Evolutionary conservation across 2,329 filamentous ascomycete genomes (phyloP), one percentile per base, ranked within the genome.

Genomic region (Colletotrichum sublineola): DNA sequence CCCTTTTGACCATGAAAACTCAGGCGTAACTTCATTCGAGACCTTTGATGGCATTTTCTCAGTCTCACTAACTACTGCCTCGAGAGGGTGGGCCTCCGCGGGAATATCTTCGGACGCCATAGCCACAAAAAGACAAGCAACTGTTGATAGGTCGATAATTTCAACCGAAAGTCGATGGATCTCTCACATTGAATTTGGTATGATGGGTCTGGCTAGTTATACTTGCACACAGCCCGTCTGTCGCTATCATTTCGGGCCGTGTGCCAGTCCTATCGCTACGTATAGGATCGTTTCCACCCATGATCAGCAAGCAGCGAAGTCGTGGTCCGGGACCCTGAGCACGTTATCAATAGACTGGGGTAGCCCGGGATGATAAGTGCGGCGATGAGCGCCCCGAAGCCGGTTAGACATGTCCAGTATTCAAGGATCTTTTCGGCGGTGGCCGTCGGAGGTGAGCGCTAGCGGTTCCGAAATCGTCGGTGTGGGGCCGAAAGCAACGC

Each of bases 371-470:
- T 50, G 14, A 15, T 11, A 50, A 5, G 29, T 48, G 46, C 61
- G 31, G 61, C 31, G 61, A 38, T 63, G 46, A 53, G 61, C 61
- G 46, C 42, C 46, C 12, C 12, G 42, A 38, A 15, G 61, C 24
- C 14, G 33, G 46, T 18, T 15, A 36, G 3, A 42, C 5, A 53
- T 40, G 31, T 8, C 29, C 5, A 53, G 14, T 15, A n/a, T 33
- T 53, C 6, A 15, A 50, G 31, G 18, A 40, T 33, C 8, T 38
- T 38, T 52, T 63, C 61, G 61, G 61, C 33, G 46, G 46, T 63
- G 61, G 61, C 61, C 61, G n/a, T 63, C 61, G 61, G 61, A 63
- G 61, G 61, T 63, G 61, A 63, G 61, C 61, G 61, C 29, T 52
- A 63, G 61, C 46, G 46, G 46, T 20, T 42, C 46, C 46, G 61